Base-by-base conservation (phyloP, 352 stramenopile genomes). In the Poterioochromonas sp. region DNA sequence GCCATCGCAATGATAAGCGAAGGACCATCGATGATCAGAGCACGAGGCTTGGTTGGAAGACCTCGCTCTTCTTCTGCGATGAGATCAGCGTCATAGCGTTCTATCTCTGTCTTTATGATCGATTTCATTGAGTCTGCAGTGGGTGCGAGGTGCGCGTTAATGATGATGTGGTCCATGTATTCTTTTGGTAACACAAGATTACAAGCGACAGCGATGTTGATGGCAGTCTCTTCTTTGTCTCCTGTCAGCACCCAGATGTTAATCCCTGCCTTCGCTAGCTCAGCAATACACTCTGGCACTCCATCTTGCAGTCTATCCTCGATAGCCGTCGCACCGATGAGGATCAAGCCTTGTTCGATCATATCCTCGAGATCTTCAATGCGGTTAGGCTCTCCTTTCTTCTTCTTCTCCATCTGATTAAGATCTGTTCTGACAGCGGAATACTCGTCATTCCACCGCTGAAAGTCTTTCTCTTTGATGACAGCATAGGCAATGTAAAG, bases 221-320 rank as follows among this genome's bases (percentile, higher is more conserved):
- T 92, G 12, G 91, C 90, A 0, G 91, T 96, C 71, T 76, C 80
- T 96, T 74, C 88, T 82, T 99, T 99, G 3, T 99, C 94, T 20
- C 95, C 95, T 32, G 91, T 96, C 12, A 96, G 86, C 86, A 96
- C 93, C 90, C 89, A 95, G 39, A 95, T 91, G 64, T 94, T 93
- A 29, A 96, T 92, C 3, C 91, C 90, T 32, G 90, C 91, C 12
- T 91, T 84, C 0, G 84, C 87, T 12, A 96, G 81, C 41, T 91
- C 85, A 20, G 90, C 85, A 79, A 95, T 92, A 65, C 88, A 93
- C n/a, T 85, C 88, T 41, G 84, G 82, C 0, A 96, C 91, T 3
- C 89, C 90, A 29, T 94, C 88, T 79, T 96, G 91, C 12, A 96
- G 85, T 29, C 92, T 64, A 79, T 96, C 91, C 80, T 96, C 91